A percentile compares a stretch with the other conserved stretches of the same genome.
phyloP scores from a whole-genome alignment of 176 grass and related monocot species.

The Oryza glumipatula region DNA sequence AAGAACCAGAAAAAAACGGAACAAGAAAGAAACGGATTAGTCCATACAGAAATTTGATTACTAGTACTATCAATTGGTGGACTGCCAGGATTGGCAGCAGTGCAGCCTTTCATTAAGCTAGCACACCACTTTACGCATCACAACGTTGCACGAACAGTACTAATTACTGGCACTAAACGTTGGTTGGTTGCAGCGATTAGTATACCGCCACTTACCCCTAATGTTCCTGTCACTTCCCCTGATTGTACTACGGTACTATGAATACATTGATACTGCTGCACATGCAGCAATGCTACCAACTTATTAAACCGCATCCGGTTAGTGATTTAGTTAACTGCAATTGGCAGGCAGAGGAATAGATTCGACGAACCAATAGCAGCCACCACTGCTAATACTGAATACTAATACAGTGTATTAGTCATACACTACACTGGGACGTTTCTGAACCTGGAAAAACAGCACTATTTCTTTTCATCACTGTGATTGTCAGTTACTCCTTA shows the following conservation, averaged over 20 bases:
- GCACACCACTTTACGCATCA: not conserved
- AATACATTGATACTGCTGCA: constrained; percentile 21
- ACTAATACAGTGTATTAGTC: too few species aligned
- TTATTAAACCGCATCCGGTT: not conserved
- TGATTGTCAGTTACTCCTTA: not conserved
- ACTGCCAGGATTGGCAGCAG: not conserved
- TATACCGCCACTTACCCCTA: not conserved
- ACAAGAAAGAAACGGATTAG: not conserved
- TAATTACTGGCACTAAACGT: not conserved
- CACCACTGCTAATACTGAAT: not conserved
- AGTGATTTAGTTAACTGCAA: not conserved
- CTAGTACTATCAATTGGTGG: not conserved
- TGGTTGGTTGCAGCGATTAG: constrained; percentile 5
- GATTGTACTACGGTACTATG: not conserved
- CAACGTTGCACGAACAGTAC: not conserved
- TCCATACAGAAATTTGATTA: not conserved
- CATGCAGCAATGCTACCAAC: not conserved
- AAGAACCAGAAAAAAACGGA: not conserved
- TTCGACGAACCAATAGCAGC: constrained; percentile 16
- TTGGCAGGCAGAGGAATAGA: constrained; percentile 18
- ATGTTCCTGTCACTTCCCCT: not conserved
- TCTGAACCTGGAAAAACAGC: not conserved
- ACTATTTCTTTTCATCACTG: not conserved
- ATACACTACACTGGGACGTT: not conserved
- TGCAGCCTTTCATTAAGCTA: not conserved